Base-by-base conservation (phyloP, 106 monocot genomes). In the Dioscorea alata region DNA sequence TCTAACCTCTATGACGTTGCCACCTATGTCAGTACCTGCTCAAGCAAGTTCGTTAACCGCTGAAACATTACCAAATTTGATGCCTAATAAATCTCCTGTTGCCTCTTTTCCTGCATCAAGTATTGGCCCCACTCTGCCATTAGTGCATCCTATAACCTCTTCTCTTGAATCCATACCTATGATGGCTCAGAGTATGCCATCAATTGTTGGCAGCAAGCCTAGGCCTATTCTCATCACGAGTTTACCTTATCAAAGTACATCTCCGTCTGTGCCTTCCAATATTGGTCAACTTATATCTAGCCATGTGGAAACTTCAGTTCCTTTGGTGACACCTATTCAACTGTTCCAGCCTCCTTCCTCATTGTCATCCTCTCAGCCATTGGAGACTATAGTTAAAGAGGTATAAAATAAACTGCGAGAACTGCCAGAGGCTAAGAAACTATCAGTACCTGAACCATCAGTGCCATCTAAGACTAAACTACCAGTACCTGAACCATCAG, bases 241-340 rank as follows among this genome's bases (percentile, higher is more conserved):
- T 18, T 57, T 82, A 33, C n/a, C 66, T 54, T 66, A 54, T 74
- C 83, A 81, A 65, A 53, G 69, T 49, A 28, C 33, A 59, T 35
- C 73, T 60, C 78, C 75, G 28, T 49, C 76, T 67, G 28, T 70
- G 31, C 19, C 80, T 12, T 75, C 84, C 12, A 48, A 24, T 57
- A 25, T 71, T 69, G 73, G 65, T 10, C 62, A 66, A 59, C 78
- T 80, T 33, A 69, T 23, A 68, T 78, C 81, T 79, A 79, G 69
- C 35, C 76, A 51, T 66, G 72, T 69, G 62, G 85, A 81, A 69
- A 24, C 71, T 31, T 56, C 76, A 7, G 50, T 77, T 13, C 67
- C 81, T 51, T 73, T 84, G 74, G 63, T 85, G 35, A 86, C 81
- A 22, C 81, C 83, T 79, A 73, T 63, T 68, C 76, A 82, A 33